Base-by-base conservation (phyloP, 108 stramenopile genomes). In the Skeletonema menzelii region DNA sequence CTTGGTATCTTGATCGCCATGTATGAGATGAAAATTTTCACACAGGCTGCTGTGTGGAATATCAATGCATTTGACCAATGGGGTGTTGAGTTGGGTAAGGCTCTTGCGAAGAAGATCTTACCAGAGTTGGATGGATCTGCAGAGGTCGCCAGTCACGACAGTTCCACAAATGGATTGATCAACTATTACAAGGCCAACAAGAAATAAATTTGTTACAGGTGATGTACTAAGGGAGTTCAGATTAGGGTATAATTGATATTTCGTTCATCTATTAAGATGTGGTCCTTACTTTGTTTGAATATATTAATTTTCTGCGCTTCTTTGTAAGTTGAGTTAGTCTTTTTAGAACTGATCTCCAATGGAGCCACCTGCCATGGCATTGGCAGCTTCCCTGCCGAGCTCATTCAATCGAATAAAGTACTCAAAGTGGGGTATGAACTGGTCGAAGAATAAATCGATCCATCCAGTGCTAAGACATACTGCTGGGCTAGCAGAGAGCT, bases 1-100 rank as follows among this genome's bases (percentile, higher is more conserved):
- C 64, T 74, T 17, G 93, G 93, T 5, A 86, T 89, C 65, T 87
- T 94, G 19, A 84, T 94, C 17, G 84, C 93, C 37, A 69, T 92
- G 68, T 94, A 94, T 63, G 93, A 94, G 72, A 89, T 92, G 86
- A 84, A 90, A 69, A 86, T 85, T 24, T 90, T 88, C 42, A 83
- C 91, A 15, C 89, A 94, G 75, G 91, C 87, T 34, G 88, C 87
- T 37, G 55, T 94, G 28, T 94, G 89, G 91, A 77, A 73, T 56
- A 67, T 92, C 27, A 90, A 92, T 67, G 74, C 83, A 8, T 91
- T 93, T 55, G 91, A 92, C 85, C 94, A 96, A 76, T 96, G 95
- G 95, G 96, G 96, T 37, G 95, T 97, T 19, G 92, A 97, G 87
- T 94, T 99, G 44, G 98, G 98, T 40, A 98, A 99, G 91, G 91